phyloP scores from a whole-genome alignment of 228 moss, liverwort and hornwort genomes.

The Sphagnum fallax region DNA sequence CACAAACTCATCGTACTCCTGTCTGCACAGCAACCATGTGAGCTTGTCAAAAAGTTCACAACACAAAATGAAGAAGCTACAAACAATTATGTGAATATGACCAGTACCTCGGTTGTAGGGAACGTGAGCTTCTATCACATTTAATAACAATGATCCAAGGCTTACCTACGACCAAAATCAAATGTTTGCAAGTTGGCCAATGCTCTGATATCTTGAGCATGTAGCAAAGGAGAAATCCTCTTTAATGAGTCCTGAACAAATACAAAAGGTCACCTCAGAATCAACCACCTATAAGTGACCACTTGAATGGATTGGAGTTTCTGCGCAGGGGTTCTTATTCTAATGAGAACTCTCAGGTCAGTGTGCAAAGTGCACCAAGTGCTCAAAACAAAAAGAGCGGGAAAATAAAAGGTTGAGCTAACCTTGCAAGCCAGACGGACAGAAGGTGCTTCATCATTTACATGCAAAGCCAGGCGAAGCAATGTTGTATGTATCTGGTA shows the following conservation, averaged over 20 bases:
- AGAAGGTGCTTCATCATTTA: slow-evolving; percentile 88
- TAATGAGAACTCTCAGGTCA: too few relatives aligned
- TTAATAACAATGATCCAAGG: neutral
- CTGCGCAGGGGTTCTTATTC: too few relatives aligned
- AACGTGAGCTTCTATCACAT: too few relatives aligned
- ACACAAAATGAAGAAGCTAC: too few relatives aligned
- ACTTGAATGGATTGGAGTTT: too few relatives aligned
- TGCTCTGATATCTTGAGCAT: slow-evolving; percentile 67
- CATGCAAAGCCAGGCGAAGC: slow-evolving; percentile 87
- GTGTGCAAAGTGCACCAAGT: too few relatives aligned
- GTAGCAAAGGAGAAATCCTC: slow-evolving; percentile 82
- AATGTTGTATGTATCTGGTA: slow-evolving; percentile 73
- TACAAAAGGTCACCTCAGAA: too few relatives aligned
- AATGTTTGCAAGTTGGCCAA: slow-evolving; percentile 73
- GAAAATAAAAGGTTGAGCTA: neutral
- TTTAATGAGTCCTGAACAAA: slow-evolving; percentile 71
- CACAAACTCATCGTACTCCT: slow-evolving; percentile 97
- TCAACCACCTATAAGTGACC: too few relatives aligned
- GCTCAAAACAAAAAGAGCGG: neutral
- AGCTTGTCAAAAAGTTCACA: too few relatives aligned
- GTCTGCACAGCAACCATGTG: slow-evolving; percentile 23
- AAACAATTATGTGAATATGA: too few relatives aligned
- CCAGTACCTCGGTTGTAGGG: too few relatives aligned
- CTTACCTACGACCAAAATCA: slow-evolving; percentile 60
- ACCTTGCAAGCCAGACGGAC: slow-evolving; percentile 98